These are phyloP conservation scores for Yarrowia osloensis DNA, from an alignment of 805 yeast species.

Conservation along the genomic window DNA sequence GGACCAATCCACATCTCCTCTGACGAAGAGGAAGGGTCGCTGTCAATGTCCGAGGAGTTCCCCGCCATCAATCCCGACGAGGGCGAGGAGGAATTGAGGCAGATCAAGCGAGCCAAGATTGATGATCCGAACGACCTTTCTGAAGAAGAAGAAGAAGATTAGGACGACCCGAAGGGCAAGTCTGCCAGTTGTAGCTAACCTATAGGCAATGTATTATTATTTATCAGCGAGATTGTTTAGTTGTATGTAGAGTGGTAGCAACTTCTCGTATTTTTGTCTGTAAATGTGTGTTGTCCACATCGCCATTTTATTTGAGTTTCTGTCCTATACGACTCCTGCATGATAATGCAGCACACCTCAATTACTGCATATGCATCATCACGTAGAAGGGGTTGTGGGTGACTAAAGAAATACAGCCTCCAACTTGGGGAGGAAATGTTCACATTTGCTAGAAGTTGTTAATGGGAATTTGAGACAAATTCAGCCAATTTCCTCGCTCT, in stretches of 20 bases:
- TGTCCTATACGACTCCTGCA: not conserved
- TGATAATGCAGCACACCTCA: slow-evolving; percentile 5
- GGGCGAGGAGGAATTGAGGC: not conserved
- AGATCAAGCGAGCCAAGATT: not conserved
- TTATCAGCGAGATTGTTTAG: not conserved
- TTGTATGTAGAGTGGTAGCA: too few species aligned
- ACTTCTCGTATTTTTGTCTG: not conserved
- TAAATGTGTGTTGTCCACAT: too few species aligned
- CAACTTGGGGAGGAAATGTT: too few species aligned
- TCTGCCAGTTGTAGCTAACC: not conserved
- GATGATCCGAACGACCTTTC: not conserved
- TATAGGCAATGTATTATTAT: not conserved
- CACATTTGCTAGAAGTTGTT: too few species aligned
- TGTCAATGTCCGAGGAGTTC: not conserved
- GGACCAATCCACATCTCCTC: not conserved
- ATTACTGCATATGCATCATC: not conserved
- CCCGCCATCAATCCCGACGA: not conserved
- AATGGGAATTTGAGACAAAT: too few species aligned
- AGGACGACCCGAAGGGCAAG: not conserved
- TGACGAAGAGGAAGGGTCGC: not conserved
- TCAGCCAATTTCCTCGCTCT: too few species aligned
- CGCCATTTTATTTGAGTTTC: too few species aligned
- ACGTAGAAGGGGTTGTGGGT: not conserved
- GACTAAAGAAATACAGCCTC: too few species aligned
- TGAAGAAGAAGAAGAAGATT: not conserved